Evolutionary conservation across 176 grass and related monocot genomes (phyloP).

Genomic region (Aegilops bicornis): DNA sequence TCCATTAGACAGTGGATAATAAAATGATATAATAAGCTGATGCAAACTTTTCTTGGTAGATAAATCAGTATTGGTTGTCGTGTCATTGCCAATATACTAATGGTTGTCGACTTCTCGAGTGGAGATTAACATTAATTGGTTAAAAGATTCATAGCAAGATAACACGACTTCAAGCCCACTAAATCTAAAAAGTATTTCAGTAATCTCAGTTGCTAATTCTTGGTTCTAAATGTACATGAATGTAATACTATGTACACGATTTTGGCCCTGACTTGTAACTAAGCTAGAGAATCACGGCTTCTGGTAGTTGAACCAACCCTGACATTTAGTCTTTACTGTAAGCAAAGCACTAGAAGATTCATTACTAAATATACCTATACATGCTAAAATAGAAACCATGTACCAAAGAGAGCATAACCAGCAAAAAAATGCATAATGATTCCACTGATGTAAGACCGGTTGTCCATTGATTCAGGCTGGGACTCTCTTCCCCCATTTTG

Average conservation of each 20-base stretch:
- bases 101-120: not conserved
- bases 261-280: not conserved
- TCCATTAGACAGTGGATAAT: not conserved
- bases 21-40: conserved; percentile 2
- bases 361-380: not conserved
- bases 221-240: not conserved
- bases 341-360: not conserved
- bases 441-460: too few species aligned
- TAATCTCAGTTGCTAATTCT: not conserved
- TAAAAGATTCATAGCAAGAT: not conserved
- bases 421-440: not conserved
- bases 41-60: not conserved
- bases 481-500: too few species aligned
- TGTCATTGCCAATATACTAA: not conserved
- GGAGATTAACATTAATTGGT: not conserved
- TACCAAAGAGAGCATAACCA: not conserved
- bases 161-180: not conserved
- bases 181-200: not conserved
- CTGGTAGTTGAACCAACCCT: not conserved
- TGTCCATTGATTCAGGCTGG: too few species aligned
- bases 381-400: not conserved
- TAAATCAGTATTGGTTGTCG: not conserved
- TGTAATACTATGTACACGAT: not conserved
- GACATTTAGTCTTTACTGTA: not conserved
- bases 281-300: not conserved